A percentile compares a stretch with the other conserved stretches of the same genome.
Evolutionary conservation across 352 stramenopile genomes (phyloP).

Genomic region (Phytopythium mirpurense): DNA sequence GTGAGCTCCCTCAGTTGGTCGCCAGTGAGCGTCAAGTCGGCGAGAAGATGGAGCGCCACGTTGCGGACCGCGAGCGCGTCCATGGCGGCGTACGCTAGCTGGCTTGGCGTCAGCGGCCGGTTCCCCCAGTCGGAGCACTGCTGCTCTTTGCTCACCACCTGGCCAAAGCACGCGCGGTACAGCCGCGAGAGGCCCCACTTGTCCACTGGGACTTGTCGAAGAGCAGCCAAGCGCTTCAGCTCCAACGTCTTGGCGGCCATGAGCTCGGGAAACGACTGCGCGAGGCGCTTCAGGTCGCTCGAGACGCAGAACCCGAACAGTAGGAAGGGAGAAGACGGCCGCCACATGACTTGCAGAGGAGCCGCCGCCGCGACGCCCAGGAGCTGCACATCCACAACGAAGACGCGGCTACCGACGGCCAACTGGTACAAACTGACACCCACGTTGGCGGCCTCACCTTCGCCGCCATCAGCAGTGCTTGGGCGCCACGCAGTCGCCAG

Average conservation of each 20-base stretch:
- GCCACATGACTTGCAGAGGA: slow-evolving; percentile 39
- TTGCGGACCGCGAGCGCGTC: slow-evolving; percentile 45
- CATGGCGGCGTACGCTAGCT: slow-evolving; percentile 52
- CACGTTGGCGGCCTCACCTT: slow-evolving; percentile 3
- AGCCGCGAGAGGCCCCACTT: slow-evolving; percentile 54
- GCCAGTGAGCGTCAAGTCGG: slow-evolving; percentile 17
- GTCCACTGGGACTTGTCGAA: slow-evolving; percentile 35
- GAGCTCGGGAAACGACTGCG: slow-evolving; percentile 43
- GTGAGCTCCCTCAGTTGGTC: not conserved
- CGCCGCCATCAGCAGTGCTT: slow-evolving; percentile 5
- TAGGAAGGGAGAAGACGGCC: slow-evolving; percentile 20
- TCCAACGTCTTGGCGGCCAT: slow-evolving; percentile 19
- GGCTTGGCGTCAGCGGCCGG: slow-evolving; percentile 29
- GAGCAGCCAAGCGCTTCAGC: slow-evolving; percentile 45
- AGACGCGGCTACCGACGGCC: slow-evolving; percentile 30
- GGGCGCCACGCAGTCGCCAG: slow-evolving; percentile 13
- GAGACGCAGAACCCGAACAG: slow-evolving; percentile 54
- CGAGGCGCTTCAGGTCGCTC: slow-evolving; percentile 42
- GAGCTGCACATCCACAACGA: slow-evolving; percentile 54
- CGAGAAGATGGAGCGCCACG: slow-evolving; percentile 37
- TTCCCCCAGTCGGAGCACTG: slow-evolving; percentile 59
- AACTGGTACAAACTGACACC: slow-evolving; percentile 57
- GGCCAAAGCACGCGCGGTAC: slow-evolving; percentile 27
- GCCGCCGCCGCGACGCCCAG: slow-evolving; percentile 27
- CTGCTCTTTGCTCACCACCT: slow-evolving; percentile 51